Evolutionary conservation across 2,329 filamentous ascomycete genomes (phyloP), one percentile per base, ranked within the genome.

Genomic region (Diaporthe ampelina): DNA sequence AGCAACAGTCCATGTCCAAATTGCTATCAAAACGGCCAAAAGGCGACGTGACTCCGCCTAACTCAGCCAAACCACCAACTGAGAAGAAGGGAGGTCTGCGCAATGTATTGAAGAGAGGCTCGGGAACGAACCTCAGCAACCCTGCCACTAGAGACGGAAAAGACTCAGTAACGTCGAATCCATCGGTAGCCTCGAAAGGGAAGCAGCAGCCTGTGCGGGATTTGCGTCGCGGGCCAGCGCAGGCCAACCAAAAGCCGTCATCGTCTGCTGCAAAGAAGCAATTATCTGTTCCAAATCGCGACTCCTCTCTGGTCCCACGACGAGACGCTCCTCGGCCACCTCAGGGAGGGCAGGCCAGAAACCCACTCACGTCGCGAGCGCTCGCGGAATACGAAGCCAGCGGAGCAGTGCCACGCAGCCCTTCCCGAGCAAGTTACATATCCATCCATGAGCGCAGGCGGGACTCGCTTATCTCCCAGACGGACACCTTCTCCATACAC

Each of bases 391-490:
- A 75, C 9, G 78, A 79, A 4, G 76, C 75, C 11, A 65, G 70
- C n/a, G 70, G 81, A 4, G 80, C 78, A 0, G 77, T 81, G 3
- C 79, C 81, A 17, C 82, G 85, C 37, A 85, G 81, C 61, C 84
- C 85, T 7, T 89, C 88, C 0, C 82, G 85, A 56, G 78, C 87
- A 48, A 88, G 87, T 59, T 88, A 86, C 76, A 84, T 89, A 17
- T 87, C 89, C 0, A 81, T 89, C 4, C 86, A 87, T 50, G 87
- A 90, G 65, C 84, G 82, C 35, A 84, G 86, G 5, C 85, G 88
- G 29, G 87, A 89, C 76, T 91, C 90, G 0, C 79, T 90, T 17
- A 84, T 90, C 5, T 91, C 90, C 0, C 84, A 89, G 68, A 88
- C 88, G 1, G 89, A 91, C 72, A 87, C 88, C 0, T 89, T 87